These are phyloP conservation scores for Boeremia lycopersici DNA, from an alignment of 2,329 filamentous ascomycete genomes.

Conservation along the genomic window DNA sequence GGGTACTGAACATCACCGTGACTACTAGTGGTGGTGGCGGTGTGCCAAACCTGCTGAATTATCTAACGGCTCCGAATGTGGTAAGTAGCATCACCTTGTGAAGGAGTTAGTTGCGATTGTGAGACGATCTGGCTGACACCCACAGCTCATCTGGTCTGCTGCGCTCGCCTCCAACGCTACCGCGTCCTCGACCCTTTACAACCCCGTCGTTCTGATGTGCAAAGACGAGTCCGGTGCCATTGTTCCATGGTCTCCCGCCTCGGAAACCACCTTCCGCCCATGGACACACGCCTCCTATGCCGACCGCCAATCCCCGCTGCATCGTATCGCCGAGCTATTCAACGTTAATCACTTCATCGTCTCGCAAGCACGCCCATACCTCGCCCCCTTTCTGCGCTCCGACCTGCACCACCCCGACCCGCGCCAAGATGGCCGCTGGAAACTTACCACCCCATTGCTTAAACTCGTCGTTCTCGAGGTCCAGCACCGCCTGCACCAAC, in stretches of 20 bases:
- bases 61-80: conserved; percentile 90
- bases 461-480: conserved; percentile 77
- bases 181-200: conserved; percentile 69
- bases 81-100: conserved; percentile 58
- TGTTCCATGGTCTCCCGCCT: conserved; percentile 71
- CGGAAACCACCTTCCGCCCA: conserved; percentile 68
- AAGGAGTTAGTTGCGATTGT: background rate
- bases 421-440: conserved; percentile 62
- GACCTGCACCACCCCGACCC: conserved; percentile 76
- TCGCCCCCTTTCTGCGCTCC: conserved; percentile 82
- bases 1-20: conserved; percentile 90
- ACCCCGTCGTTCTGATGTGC: conserved; percentile 72
- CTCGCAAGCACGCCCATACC: conserved; percentile 87
- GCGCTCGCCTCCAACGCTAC: conserved; percentile 77
- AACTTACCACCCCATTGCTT: conserved; percentile 62
- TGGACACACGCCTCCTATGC: conserved; percentile 68
- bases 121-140: conserved; percentile 14
- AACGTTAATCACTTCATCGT: conserved; percentile 96
- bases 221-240: conserved; percentile 77
- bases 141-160: conserved; percentile 77
- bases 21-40: conserved; percentile 75
- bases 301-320: conserved; percentile 70
- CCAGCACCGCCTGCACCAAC: conserved; percentile 78
- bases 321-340: conserved; percentile 79
- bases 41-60: conserved; percentile 85